Conservation (phyloP, 257 asterid species). For the Penstemon newberryi region DNA sequence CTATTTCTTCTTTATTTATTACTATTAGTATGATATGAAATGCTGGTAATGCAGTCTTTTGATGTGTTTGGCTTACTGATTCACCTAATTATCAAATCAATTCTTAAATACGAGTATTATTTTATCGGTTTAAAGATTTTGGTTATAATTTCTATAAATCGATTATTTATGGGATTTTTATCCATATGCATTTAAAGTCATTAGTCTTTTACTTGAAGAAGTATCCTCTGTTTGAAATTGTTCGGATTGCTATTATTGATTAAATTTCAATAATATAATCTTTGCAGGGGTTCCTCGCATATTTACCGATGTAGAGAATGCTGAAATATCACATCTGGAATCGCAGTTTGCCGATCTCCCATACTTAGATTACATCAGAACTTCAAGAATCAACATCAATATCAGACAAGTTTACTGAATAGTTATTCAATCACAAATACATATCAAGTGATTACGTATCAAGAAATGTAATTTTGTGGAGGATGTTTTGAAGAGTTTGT, state of each 20-base stretch:
- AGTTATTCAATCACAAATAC: background rate
- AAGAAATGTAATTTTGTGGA: conserved; percentile 19
- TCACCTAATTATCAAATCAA: too few species aligned
- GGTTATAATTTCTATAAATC: too few species aligned
- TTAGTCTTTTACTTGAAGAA: background rate
- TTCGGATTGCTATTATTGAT: background rate
- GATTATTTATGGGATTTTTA: too few species aligned
- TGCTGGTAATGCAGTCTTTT: background rate
- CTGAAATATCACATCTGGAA: conserved; percentile 63
- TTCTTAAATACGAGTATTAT: too few species aligned
- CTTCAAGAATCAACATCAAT: conserved; percentile 91
- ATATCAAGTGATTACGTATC: background rate
- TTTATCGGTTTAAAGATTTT: too few species aligned
- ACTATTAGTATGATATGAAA: background rate
- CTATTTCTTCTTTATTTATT: conserved; percentile 8
- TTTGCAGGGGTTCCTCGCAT: conserved; percentile 87
- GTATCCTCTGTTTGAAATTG: background rate
- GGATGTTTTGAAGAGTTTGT: background rate
- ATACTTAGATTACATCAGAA: conserved; percentile 60
- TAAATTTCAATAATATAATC: background rate
- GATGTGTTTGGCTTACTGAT: too few species aligned
- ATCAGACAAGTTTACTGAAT: conserved; percentile 79
- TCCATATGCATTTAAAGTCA: too few species aligned
- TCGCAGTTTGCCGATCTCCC: conserved; percentile 44
- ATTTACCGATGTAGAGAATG: conserved; percentile 69